Percentiles rank a stretch among this genome's conserved stretches.
phyloP scores from a whole-genome alignment of 257 asterid genomes.

The Scutellaria minor region DNA sequence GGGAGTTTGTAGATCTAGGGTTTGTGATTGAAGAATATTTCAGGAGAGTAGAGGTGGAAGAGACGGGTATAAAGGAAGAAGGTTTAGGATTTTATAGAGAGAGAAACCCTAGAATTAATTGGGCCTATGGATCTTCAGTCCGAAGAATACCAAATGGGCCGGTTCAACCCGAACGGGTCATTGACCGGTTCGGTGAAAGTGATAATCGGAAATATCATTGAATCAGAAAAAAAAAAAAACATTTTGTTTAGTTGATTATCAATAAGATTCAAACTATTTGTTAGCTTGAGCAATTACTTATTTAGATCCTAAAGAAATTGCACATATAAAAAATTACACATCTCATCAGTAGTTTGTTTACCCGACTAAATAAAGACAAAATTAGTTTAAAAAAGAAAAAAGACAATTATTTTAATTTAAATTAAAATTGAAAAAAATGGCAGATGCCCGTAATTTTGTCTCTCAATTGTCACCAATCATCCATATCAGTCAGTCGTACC shows the following conservation, averaged over 20 bases:
- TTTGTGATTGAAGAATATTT: neutral
- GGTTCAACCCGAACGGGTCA: no score
- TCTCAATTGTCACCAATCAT: slow-evolving; percentile 29
- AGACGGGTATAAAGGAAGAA: no score
- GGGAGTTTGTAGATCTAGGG: neutral
- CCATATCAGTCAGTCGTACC: slow-evolving; percentile 36
- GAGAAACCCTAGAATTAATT: slow-evolving; percentile 28
- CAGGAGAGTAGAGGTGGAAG: no score
- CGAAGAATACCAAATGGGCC: no score
- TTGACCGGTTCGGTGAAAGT: no score
- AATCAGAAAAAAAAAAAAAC: no score
- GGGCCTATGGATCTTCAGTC: neutral
- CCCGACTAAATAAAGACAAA: neutral
- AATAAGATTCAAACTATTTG: no score
- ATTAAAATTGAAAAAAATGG: slow-evolving; percentile 3
- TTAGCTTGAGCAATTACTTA: no score
- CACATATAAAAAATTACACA: no score
- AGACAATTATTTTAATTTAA: neutral
- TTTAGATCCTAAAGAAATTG: no score
- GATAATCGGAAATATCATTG: no score
- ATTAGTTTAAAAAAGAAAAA: neutral
- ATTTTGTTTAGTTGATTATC: no score
- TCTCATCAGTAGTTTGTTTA: neutral
- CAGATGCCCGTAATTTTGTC: slow-evolving; percentile 35
- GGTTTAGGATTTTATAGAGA: slow-evolving; percentile 28